Base-by-base conservation (phyloP, 148 eudicot species). In the Drosera capensis region DNA sequence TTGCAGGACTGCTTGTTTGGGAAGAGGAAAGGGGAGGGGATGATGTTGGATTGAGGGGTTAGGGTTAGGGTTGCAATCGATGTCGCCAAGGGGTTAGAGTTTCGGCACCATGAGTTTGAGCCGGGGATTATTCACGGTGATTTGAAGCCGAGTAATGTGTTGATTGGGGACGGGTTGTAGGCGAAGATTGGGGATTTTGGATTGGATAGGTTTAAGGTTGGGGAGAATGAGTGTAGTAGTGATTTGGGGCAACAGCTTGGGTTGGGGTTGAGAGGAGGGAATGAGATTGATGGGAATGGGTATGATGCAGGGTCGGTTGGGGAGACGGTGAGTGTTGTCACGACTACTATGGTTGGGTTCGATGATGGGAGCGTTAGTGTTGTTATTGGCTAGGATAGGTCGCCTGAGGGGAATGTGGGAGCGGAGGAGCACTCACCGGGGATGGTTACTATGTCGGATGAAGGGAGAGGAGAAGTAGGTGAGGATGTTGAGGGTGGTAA, bases 131-230 rank as follows among this genome's bases (percentile, higher is more conserved):
- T 88, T 54, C 97, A 88, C 38, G 90, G 97, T 0, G 97, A 88
- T 70, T 67, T 88, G 19, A 88, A 88, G 46, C 94, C 97, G 2
- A 80, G 92, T 7, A 88, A 88, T 63, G 60, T 88, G 3, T 52
- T 90, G 39, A 57, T 90, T 17, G 97, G 84, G 26, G 48, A 42
- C 0, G 51, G 52, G 13, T 84, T 90, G 28, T 65, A 67, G 37
- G 87, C 97, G 0, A 90, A 84, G 35, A 68, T 90, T 14, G 95
- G 84, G 1, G 97, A 90, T 57, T 90, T 90, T 23, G 95, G 97
- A 3, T 35, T 90, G 24, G 95, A 94, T 1, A 75, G 65, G 37
- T 65, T 63, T 23, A 62, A n/a, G n/a, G n/a, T 83, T 3, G 70
- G 64, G 28, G 58, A 49, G 31, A 25, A 15, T n/a, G 72, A 70